Base-by-base conservation (phyloP, 129 eudicot species). In the Chrysanthemum lavandulifolium region DNA sequence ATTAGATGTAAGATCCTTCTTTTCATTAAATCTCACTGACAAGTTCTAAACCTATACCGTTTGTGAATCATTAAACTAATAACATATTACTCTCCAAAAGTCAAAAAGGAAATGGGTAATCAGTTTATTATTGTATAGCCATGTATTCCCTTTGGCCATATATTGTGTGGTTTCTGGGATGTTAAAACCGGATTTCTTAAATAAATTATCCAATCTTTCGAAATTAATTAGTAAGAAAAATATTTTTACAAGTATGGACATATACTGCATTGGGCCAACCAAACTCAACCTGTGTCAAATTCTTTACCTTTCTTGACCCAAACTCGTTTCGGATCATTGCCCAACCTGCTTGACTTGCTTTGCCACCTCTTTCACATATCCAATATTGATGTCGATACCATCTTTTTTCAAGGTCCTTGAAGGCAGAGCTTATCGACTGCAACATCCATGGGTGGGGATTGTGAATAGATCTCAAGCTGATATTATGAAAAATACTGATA, bases 401-500 rank as follows among this genome's bases (percentile, higher is more conserved):
- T 60, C 0, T 8, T 75, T 66, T 19, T 25, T 57, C 9, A 79
- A 88, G 97, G 97, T 90, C 47, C 89, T 90, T 69, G 97, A 90
- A 84, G 97, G 97, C 68, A 90, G 95, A 83, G 77, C 97, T 75
- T 90, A 87, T 63, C 87, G 91, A 51, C 75, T 90, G 65, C 97
- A 87, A 76, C 95, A 80, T 40, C 95, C 97, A 12, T 90, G 97
- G 97, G 97, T 90, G 63, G 97, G 97, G 59, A 81, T 90, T 65
- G 97, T 90, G 73, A 90, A 90, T 76, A 89, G 97, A 60, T 90
- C 97, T 60, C 97, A 90, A 78, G 95, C 97, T 36, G 97, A 90
- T 80, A 90, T 90, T 59, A 85, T 85, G 73, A 90, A 73, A 71
- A 87, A 85, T 74, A 84, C 85, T 19, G 97, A 90, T 77, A 90